A percentile compares a stretch with the other conserved stretches of the same genome.
phyloP scores from a whole-genome alignment of 139 green algal species.

The Micractinium sp. region DNA sequence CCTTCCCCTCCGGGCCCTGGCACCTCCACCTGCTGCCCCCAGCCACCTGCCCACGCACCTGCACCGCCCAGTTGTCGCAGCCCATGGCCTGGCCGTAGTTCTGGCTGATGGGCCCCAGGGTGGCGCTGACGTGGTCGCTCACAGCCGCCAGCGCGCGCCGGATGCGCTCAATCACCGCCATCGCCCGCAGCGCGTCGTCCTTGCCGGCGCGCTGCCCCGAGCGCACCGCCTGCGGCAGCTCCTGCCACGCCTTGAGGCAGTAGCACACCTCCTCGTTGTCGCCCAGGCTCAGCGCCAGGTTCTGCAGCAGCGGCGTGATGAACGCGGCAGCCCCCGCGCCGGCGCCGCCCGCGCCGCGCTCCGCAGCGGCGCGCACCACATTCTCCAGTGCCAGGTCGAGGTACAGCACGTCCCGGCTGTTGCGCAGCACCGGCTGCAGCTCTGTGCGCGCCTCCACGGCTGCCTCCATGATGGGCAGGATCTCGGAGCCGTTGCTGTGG shows the following conservation, averaged over 20 bases:
- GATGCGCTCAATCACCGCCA: slow-evolving; percentile 90
- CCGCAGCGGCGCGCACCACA: slow-evolving; percentile 76
- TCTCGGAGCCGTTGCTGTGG: slow-evolving; percentile 65
- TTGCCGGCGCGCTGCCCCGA: slow-evolving; percentile 66
- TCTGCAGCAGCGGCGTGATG: slow-evolving; percentile 94
- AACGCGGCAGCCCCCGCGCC: slow-evolving; percentile 82
- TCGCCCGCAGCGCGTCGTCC: slow-evolving; percentile 86
- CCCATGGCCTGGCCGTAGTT: slow-evolving; percentile 77
- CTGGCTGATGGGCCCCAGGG: slow-evolving; percentile 63
- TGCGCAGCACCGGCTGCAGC: slow-evolving; percentile 68
- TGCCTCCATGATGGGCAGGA: slow-evolving; percentile 87
- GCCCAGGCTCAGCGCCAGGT: slow-evolving; percentile 89
- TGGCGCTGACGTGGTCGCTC: slow-evolving; percentile 64
- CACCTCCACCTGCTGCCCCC: not conserved
- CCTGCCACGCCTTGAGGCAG: slow-evolving; percentile 92
- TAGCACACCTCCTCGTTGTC: slow-evolving; percentile 98
- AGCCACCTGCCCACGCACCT: slow-evolving; percentile 19
- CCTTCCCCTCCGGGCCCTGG: not conserved
- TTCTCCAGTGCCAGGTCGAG: slow-evolving; percentile 96
- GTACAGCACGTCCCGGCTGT: slow-evolving; percentile 92
- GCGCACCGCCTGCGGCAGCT: slow-evolving; percentile 70
- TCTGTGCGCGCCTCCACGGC: slow-evolving; percentile 91
- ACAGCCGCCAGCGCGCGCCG: slow-evolving; percentile 74
- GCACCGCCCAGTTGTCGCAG: slow-evolving; percentile 88
- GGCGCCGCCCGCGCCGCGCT: slow-evolving; percentile 65